Percentiles rank a stretch among this genome's conserved stretches.
Conservation (phyloP, 352 stramenopile genomes). For the Pythium apleroticum region DNA sequence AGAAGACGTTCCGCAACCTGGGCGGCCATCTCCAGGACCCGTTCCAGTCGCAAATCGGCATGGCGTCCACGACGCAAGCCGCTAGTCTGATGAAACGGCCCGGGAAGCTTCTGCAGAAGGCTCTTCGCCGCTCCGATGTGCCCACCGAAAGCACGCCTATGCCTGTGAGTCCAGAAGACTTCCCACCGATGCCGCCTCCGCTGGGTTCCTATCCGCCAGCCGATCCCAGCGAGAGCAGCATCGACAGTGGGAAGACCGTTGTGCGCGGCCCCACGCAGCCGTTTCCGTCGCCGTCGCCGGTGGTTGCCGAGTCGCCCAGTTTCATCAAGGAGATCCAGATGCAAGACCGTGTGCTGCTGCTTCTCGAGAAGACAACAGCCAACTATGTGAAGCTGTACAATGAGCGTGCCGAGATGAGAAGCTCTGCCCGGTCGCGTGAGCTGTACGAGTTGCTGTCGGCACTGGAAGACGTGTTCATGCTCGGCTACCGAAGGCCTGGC, state of each 20-base stretch:
- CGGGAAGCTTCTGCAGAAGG: conserved; percentile 64
- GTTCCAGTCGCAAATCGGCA: conserved; percentile 10
- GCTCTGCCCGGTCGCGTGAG: conserved; percentile 58
- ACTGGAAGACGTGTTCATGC: conserved; percentile 68
- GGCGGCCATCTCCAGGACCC: conserved; percentile 46
- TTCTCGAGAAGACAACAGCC: conserved; percentile 57
- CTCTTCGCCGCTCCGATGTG: conserved; percentile 18
- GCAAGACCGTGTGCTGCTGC: conserved; percentile 50
- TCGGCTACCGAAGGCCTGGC: conserved; percentile 46
- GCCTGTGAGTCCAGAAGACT: conserved; percentile 4
- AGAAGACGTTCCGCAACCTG: conserved; percentile 65
- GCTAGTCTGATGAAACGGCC: conserved; percentile 74
- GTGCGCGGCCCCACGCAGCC: conserved; percentile 15
- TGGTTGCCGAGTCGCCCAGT: not conserved
- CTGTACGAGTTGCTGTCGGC: conserved; percentile 69
- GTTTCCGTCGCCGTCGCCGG: not conserved
- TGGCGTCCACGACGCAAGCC: conserved; percentile 34
- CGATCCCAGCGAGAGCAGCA: not conserved
- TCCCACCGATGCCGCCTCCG: conserved; percentile 16
- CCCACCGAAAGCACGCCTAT: conserved; percentile 9
- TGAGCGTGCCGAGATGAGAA: conserved; percentile 64
- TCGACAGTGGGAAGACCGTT: conserved; percentile 5
- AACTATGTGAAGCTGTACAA: conserved; percentile 63
- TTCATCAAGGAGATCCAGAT: conserved; percentile 22
- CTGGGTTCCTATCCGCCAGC: not conserved